Conservation (phyloP, 176 grass and related monocot species). For the sorghum (Sorghum bicolor) region Sorghum_bicolor_NCBIv3 NC_012874.2:9052001-9052500, state of each 20-base stretch:
- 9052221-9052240: background rate
- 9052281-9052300: slow-evolving; percentile 7
- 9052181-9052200: background rate
- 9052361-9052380: slow-evolving; percentile 92
- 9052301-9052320: background rate
- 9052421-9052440: slow-evolving; percentile 80
- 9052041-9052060: background rate
- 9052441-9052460: slow-evolving; percentile 22
- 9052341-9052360: slow-evolving; percentile 76
- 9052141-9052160: slow-evolving; percentile 11
- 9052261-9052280: background rate
- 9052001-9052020: slow-evolving; percentile 99
- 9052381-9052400: slow-evolving; percentile 93
- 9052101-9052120: background rate
- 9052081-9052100: background rate
- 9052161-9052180: background rate
- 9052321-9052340: background rate
- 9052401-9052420: slow-evolving; percentile 93
- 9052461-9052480: slow-evolving; percentile 1
- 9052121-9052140: background rate
- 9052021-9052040: slow-evolving; percentile 61
- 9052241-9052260: background rate
- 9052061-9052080: slow-evolving; percentile 13
- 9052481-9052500: background rate
- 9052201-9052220: background rate